phyloP scores from a whole-genome alignment of 2,329 filamentous ascomycete genomes.

The Epichloe uncinata region DNA sequence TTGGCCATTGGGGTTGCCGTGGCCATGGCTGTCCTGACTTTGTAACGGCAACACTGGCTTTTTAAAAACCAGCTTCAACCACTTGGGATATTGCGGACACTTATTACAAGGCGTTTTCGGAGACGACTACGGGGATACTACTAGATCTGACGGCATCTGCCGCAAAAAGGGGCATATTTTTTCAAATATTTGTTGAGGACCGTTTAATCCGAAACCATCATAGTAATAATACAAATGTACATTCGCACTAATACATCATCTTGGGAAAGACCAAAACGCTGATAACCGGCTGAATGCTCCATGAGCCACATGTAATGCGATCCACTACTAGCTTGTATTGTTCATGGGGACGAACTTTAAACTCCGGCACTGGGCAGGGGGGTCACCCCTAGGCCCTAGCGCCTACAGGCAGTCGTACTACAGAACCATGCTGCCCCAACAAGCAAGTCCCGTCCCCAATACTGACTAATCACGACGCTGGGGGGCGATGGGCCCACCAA shows the following conservation, averaged over 20 bases:
- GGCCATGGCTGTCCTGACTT: conserved; percentile 4
- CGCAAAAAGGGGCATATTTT: no score
- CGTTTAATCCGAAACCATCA: not conserved
- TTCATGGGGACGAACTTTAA: no score
- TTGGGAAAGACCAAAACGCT: no score
- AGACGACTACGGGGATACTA: not conserved
- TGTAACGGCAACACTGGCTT: not conserved
- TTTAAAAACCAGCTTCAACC: not conserved
- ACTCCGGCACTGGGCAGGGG: no score
- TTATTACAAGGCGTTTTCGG: not conserved
- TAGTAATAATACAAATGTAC: not conserved
- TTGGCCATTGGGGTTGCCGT: conserved; percentile 6
- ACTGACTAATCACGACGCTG: conserved; percentile 6
- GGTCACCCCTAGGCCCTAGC: not conserved
- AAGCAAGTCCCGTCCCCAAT: no score
- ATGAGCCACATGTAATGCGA: no score
- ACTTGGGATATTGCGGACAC: not conserved
- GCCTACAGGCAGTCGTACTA: no score
- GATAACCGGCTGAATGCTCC: no score
- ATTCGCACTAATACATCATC: not conserved
- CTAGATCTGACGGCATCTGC: not conserved
- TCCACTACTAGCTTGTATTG: no score
- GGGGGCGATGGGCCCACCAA: not conserved
- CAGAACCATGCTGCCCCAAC: no score
- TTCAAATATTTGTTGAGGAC: not conserved